Conservation (phyloP, 192 early-diverging fungal genomes). For the Gonapodya prolifera region DNA sequence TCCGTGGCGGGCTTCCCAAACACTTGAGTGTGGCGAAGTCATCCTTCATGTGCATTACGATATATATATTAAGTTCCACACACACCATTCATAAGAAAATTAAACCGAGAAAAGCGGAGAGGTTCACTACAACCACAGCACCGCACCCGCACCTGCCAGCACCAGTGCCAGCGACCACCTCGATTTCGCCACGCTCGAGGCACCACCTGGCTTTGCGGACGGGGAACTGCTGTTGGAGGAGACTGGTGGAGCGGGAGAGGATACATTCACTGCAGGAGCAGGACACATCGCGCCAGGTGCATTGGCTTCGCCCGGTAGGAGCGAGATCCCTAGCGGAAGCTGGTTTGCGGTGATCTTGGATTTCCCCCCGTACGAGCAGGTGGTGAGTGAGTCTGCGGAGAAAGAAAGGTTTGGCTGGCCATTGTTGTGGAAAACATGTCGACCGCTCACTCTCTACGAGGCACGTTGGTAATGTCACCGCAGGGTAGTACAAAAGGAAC, state of each 20-base stretch:
- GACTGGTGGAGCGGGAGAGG: too few relatives aligned
- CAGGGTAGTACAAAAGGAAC: not conserved
- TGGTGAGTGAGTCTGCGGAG: not conserved
- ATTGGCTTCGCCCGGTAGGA: not conserved
- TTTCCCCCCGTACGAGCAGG: not conserved
- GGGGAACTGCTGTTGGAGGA: not conserved
- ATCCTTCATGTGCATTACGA: too few relatives aligned
- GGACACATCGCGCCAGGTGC: not conserved
- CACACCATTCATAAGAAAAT: too few relatives aligned
- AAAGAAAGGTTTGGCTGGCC: not conserved
- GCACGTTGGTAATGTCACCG: not conserved
- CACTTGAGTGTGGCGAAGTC: too few relatives aligned
- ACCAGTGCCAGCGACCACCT: too few relatives aligned
- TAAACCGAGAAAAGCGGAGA: too few relatives aligned
- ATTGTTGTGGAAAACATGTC: too few relatives aligned
- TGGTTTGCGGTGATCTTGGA: not conserved
- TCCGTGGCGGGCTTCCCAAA: too few relatives aligned
- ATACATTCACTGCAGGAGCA: not conserved
- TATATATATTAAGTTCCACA: too few relatives aligned
- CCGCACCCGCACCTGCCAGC: too few relatives aligned
- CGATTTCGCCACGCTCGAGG: too few relatives aligned
- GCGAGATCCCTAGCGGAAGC: not conserved
- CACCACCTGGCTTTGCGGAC: not conserved
- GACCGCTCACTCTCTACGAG: not conserved
- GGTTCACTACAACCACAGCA: too few relatives aligned